Evolutionary conservation across 1,139 yeast genomes (phyloP), one percentile per base, ranked within the genome.

Genomic region (Hanseniaspora gamundiae): DNA sequence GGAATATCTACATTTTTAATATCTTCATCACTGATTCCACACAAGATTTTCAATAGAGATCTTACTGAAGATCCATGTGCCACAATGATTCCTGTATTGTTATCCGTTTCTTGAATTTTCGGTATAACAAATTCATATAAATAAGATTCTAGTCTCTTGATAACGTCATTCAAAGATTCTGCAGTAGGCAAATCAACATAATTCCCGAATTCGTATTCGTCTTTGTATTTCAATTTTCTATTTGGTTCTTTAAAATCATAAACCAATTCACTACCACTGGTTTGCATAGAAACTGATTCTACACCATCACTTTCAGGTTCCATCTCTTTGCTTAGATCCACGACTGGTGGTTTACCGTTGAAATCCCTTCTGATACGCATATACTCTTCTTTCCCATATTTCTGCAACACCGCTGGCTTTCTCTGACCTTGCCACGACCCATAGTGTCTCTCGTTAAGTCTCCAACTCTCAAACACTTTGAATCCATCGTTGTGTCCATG

Each of bases 21-120:
- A 45, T 74, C 79, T n/a, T 70, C 69, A 53, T 80, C 84, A 39
- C 74, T 68, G 3, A 81, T 72, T 2, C 66, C 62, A 49, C 73
- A 73, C 36, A 82, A 55, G 43, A 76, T 65, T 54, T 80, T 81
- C 45, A 80, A 67, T 31, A 81, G 63, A 20, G 86, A 78, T 49
- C 94, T 67, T 2, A 80, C 84, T 4, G 83, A 74, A 41, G 84
- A 76, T 2, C 94, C 94, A 60, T 83, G 94, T 1, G 85, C 81
- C 9, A 80, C 83, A 31, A 82, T 66, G 27, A 82, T 53, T 5
- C 80, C 78, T 1, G 74, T 70, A 38, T 68, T 68, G 38, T 69
- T 64, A 41, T 68, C 59, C 40, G 69, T 61, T 41, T 67, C 59
- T 28, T 53, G 47, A 11, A 71, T 54, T 5, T 58, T 54, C 29